Conservation (phyloP, 148 eudicot genomes). For the Bassia scoparia region DNA sequence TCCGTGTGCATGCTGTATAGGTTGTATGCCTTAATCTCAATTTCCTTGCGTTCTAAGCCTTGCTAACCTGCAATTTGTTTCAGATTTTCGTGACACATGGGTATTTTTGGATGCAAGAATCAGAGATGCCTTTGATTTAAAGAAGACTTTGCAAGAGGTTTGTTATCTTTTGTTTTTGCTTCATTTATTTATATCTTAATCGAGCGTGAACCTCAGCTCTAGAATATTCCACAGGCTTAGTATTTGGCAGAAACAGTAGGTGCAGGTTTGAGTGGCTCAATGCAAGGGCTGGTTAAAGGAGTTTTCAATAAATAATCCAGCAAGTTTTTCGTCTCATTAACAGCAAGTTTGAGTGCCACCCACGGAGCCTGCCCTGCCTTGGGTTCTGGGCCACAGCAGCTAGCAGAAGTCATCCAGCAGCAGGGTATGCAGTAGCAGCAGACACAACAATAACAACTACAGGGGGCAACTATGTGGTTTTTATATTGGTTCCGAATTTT, state of each 20-base stretch:
- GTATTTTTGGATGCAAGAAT: constrained; percentile 65
- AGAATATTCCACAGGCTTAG: constrained; percentile 44
- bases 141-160: constrained; percentile 77
- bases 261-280: constrained; percentile 70
- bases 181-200: not conserved
- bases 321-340: not conserved
- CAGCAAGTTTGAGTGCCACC: not conserved
- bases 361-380: too few species aligned
- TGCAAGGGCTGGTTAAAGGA: constrained; percentile 58
- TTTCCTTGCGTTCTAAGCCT: constrained; percentile 1
- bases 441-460: too few species aligned
- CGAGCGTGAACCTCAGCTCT: constrained; percentile 3
- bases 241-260: constrained; percentile 78
- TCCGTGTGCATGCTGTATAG: not conserved
- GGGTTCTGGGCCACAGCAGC: too few species aligned
- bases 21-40: not conserved
- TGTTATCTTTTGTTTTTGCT: not conserved
- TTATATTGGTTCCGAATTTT: too few species aligned
- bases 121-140: constrained; percentile 75
- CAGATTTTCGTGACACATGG: constrained; percentile 95
- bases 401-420: too few species aligned
- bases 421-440: too few species aligned
- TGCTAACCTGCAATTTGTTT: constrained; percentile 7
- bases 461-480: too few species aligned
- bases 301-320: constrained; percentile 37